Base-by-base conservation (phyloP, 805 yeast genomes). In the Torulaspora microellipsoides region DNA sequence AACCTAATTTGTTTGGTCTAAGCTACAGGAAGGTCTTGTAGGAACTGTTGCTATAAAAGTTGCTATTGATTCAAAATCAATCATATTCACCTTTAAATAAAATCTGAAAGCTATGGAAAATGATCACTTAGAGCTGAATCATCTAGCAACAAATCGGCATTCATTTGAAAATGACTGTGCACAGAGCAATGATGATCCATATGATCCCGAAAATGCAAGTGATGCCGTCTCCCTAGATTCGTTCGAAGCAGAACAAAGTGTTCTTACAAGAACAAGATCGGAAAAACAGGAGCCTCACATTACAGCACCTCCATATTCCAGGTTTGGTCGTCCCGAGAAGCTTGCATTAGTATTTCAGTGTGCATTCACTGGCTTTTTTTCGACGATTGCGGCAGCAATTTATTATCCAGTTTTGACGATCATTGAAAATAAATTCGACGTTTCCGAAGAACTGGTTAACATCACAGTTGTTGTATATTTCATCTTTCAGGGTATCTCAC, bases 391-490 rank as follows among this genome's bases (percentile, higher is more conserved):
- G 0, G 76, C 83, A 51, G 85, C 95, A 0, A 85, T 87, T 10
- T 88, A 85, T 58, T 83, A 85, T 64, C 95, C 95, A 0, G 88
- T 88, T 0, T 64, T 88, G 13, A 77, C 81, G 0, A 68, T 72
- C 4, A 66, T 89, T 8, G 77, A 80, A 38, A 50, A 60, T 0
- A 62, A 77, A 25, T 85, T 88, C 53, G 37, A 71, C 35, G 75
- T 82, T 4, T 55, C 79, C 2, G 77, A 77, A 36, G 82, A 78
- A 41, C 65, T 70, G 42, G 78, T 81, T 42, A 85, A 87, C 56
- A 55, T 84, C 12, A 78, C 95, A 0, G 83, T 89, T 29, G 89
- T 88, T 1, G 81, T 85, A 0, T 88, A 87, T 54, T 73, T 85
- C 40, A 60, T 85, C 9, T 73, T 83, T 42, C 96, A 88, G 64